Conservation (phyloP, 805 yeast species). For the Metschnikowia corniflorae region DNA sequence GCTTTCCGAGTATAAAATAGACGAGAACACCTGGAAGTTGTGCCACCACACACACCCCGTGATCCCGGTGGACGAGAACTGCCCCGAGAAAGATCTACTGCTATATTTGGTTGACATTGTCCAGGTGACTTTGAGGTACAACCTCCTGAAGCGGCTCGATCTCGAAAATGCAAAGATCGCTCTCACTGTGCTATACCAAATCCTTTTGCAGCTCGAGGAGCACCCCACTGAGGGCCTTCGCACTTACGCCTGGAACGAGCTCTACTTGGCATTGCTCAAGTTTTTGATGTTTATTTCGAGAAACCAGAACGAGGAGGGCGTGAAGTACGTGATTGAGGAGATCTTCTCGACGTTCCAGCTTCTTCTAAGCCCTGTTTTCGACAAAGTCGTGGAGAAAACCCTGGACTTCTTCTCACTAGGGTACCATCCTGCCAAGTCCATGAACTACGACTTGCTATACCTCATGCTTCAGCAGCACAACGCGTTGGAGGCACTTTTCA, state of each 20-base stretch:
- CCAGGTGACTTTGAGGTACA: constrained; percentile 28
- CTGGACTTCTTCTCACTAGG: constrained; percentile 16
- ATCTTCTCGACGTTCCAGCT: constrained; percentile 14
- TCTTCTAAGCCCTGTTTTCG: constrained; percentile 19
- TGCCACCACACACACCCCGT: constrained; percentile 39
- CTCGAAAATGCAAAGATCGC: constrained; percentile 29
- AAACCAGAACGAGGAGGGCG: constrained; percentile 17
- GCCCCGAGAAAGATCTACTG: constrained; percentile 24
- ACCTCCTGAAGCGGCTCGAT: constrained; percentile 35
- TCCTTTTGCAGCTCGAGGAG: constrained; percentile 18
- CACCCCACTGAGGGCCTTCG: constrained; percentile 17
- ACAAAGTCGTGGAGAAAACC: constrained; percentile 16
- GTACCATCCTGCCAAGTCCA: constrained; percentile 20
- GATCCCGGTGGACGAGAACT: constrained; percentile 21
- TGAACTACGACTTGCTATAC: constrained; percentile 31
- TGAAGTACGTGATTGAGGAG: constrained; percentile 19
- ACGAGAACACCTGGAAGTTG: constrained; percentile 41
- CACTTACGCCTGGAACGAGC: constrained; percentile 35
- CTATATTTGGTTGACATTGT: constrained; percentile 22
- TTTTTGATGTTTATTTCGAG: constrained; percentile 26
- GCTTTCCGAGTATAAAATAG: constrained; percentile 15
- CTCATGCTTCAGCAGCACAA: constrained; percentile 26
- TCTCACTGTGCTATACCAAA: constrained; percentile 24
- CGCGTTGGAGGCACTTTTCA: constrained; percentile 15
- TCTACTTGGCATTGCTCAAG: constrained; percentile 27